Conservation (phyloP, 495 filamentous ascomycete genomes). For the Trichoderma reesei region DNA sequence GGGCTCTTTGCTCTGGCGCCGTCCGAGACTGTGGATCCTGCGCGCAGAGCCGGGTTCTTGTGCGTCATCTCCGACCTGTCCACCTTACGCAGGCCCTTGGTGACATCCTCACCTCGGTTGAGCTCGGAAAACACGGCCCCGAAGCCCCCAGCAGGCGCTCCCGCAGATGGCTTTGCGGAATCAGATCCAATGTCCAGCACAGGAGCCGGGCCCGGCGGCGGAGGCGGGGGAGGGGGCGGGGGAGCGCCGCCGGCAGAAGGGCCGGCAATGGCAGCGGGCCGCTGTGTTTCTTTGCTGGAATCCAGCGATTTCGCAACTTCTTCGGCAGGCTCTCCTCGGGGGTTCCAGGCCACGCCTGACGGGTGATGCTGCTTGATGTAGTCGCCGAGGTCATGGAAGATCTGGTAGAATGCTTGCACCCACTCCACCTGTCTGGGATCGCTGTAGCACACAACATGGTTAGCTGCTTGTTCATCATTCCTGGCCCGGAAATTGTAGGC, state of each 20-base stretch:
- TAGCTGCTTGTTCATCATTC: not conserved
- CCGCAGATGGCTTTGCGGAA: constrained; percentile 19
- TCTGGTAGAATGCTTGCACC: constrained; percentile 76
- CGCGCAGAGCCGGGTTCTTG: constrained; percentile 89
- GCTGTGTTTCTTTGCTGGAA: constrained; percentile 24
- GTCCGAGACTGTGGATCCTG: constrained; percentile 56
- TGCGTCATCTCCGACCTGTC: constrained; percentile 94
- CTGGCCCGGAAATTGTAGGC: not conserved
- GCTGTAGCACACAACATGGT: constrained; percentile 28
- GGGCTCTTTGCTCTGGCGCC: constrained; percentile 66
- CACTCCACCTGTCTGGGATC: constrained; percentile 73
- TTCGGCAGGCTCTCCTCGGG: constrained; percentile 62
- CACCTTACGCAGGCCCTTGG: constrained; percentile 80
- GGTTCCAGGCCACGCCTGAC: constrained; percentile 80
- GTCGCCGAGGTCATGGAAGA: constrained; percentile 68
- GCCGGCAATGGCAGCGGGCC: constrained; percentile 12
- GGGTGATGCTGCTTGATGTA: constrained; percentile 76
- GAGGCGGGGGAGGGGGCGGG: constrained; percentile 69
- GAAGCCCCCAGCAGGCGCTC: constrained; percentile 44
- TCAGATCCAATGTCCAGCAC: constrained; percentile 39
- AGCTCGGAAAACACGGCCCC: constrained; percentile 81
- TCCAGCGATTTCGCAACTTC: constrained; percentile 49
- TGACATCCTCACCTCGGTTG: constrained; percentile 80
- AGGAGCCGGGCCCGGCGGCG: constrained; percentile 52
- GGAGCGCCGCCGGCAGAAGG: constrained; percentile 32